These are phyloP conservation scores for Fragilariopsis cylindrus DNA, from an alignment of 108 stramenopile genomes.

Conservation along the genomic window DNA sequence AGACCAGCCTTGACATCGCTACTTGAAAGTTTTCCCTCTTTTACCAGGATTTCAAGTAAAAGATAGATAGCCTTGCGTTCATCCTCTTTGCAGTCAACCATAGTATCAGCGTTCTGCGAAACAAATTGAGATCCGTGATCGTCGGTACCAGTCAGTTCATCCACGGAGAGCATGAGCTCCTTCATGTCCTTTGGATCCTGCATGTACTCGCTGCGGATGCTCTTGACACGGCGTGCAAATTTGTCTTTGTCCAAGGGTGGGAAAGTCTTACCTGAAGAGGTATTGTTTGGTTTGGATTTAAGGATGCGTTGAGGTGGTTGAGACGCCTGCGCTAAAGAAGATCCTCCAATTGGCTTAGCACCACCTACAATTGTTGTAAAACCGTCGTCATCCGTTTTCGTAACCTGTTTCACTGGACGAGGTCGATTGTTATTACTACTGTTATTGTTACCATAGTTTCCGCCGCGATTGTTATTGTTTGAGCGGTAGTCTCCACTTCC, in stretches of 20 bases:
- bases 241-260: constrained; percentile 51
- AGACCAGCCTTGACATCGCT: constrained; percentile 54
- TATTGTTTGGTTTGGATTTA: constrained; percentile 23
- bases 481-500: constrained; percentile 28
- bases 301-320: constrained; percentile 14
- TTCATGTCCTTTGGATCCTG: constrained; percentile 52
- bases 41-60: constrained; percentile 52
- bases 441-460: constrained; percentile 12
- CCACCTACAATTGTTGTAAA: constrained; percentile 52
- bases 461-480: constrained; percentile 24
- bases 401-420: constrained; percentile 26
- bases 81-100: constrained; percentile 68
- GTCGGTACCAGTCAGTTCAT: constrained; percentile 60
- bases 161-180: constrained; percentile 67
- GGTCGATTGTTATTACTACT: constrained; percentile 18
- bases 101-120: constrained; percentile 47
- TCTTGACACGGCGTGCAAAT: constrained; percentile 60
- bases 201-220: constrained; percentile 69
- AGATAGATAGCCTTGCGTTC: constrained; percentile 58
- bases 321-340: constrained; percentile 16
- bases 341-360: constrained; percentile 15
- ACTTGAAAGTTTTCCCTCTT: constrained; percentile 50
- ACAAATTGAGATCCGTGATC: constrained; percentile 60
- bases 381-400: constrained; percentile 62
- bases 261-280: constrained; percentile 21